Base-by-base conservation (phyloP, 768 basidiomycete species). In the Termitomyces sp. region DNA sequence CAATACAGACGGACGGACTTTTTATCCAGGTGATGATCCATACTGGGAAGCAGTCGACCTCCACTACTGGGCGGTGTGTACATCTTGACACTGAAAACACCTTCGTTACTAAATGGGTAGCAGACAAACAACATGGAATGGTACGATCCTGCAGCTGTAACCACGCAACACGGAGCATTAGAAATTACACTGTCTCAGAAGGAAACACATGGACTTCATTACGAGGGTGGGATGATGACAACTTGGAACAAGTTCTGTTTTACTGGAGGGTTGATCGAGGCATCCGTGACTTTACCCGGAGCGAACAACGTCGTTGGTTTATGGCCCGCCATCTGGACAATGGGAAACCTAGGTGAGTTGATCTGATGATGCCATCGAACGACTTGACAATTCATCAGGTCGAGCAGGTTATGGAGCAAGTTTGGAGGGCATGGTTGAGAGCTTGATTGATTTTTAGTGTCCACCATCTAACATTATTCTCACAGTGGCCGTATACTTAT, bases 241-340 rank as follows among this genome's bases (percentile, higher is more conserved):
- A 78, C 80, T 2, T 78, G 85, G 90, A 97, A 97, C 71, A 94
- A 96, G 70, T 90, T 98, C 60, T 98, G 92, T 72, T 94, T 96
- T 71, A 91, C 91, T 30, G 92, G 90, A 37, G 94, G 94, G 40
- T 75, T 90, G 55, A 74, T 94, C 50, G 84, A 90, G 60, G 71
- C 78, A 2, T 79, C 81, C 35, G 83, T 88, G n/a, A 75, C 73
- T 26, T 71, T 93, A 45, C 90, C 90, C 8, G 90, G 90, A 0
- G 65, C 71, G 9, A 81, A 76, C 61, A 83, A 84, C 58, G 71
- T 92, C 34, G 71, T 70, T 59, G 86, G 86, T 9, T 68, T 92
- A 3, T 92, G 90, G 90, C 90, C 90, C 45, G 88, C 88, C 48
- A 71, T 90, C 3, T 88, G 88, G 87, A 75, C 84, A 1, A 85